Base-by-base conservation (phyloP, 2,329 filamentous ascomycete genomes). In the Colletotrichum trifolii region DNA sequence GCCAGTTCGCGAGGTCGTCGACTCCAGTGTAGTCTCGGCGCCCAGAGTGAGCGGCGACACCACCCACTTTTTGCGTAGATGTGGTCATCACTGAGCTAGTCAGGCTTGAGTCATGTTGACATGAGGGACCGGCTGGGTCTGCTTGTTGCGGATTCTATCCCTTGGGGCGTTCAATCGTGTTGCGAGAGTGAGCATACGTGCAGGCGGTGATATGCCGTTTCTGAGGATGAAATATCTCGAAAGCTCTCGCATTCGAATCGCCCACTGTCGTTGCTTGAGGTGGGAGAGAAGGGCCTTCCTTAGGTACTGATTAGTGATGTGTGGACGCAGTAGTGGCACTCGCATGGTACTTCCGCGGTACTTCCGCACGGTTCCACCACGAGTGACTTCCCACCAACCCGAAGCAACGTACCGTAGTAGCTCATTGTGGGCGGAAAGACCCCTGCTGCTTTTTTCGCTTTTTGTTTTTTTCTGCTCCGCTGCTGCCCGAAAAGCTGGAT, bases 11-110 rank as follows among this genome's bases (percentile, higher is more conserved):
- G 50, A 64, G 57, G 52, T 65, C 39, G 57, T 52, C 62, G 52
- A 61, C 46, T 56, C 62, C 57, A 52, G 47, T 61, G 45, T n/a
- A 62, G 46, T 47, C 62, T 65, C 62, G 62, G 62, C 62, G 62
- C 57, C 62, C 62, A 62, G 62, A 56, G 35, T 10, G n/a, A 42
- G 46, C 39, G 62, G 57, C 57, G 57, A 61, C 57, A 62, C 57
- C 39, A 34, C 39, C 62, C 62, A 65, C 62, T 65, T 65, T 60
- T 61, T 54, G 57, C 25, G 35, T 39, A 25, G 25, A 25, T 25
- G 25, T 25, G 3, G 25, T 25, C 25, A 25, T 52, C 38, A n/a
- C 35, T 54, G 35, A 42, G 8, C 34, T 9, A 60, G 17, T n/a
- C 35, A 12, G 9, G 35, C 40, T 42, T 43, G 62, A 65, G 50